Percentiles rank a stretch among this genome's conserved stretches.
Evolutionary conservation across 1,139 yeast species (phyloP).

Genomic region (Geotrichum siamense): DNA sequence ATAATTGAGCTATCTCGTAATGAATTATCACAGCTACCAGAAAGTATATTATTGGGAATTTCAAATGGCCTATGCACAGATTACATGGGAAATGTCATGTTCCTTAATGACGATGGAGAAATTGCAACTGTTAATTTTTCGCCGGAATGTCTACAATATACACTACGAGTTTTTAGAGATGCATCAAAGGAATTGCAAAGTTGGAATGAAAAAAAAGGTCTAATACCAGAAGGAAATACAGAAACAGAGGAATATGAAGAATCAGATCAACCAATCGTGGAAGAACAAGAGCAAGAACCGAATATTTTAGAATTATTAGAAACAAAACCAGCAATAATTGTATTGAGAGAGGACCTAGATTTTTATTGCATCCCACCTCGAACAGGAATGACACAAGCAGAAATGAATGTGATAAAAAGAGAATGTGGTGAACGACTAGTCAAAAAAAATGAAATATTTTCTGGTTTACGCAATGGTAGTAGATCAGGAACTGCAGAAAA

Average conservation of each 20-base stretch:
- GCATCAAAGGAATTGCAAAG: slow-evolving; percentile 63
- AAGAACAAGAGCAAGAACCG: slow-evolving; percentile 12
- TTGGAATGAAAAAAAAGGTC: background rate
- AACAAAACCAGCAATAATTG: slow-evolving; percentile 85
- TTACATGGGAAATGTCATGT: slow-evolving; percentile 77
- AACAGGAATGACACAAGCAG: slow-evolving; percentile 25
- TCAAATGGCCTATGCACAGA: slow-evolving; percentile 68
- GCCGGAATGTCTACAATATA: slow-evolving; percentile 78
- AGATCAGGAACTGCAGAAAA: slow-evolving; percentile 86
- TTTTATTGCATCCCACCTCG: slow-evolving; percentile 80
- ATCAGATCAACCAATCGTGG: background rate
- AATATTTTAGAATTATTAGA: slow-evolving; percentile 54
- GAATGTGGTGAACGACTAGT: slow-evolving; percentile 55
- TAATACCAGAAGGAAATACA: background rate
- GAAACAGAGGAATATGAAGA: background rate
- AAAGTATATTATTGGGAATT: slow-evolving; percentile 77
- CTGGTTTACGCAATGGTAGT: slow-evolving; percentile 46
- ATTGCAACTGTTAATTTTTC: slow-evolving; percentile 62
- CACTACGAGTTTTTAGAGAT: slow-evolving; percentile 54
- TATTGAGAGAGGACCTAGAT: slow-evolving; percentile 88
- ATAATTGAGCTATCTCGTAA: slow-evolving; percentile 70
- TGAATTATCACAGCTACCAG: slow-evolving; percentile 87
- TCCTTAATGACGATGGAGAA: slow-evolving; percentile 43
- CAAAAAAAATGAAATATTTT: slow-evolving; percentile 52
- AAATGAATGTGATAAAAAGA: slow-evolving; percentile 56